phyloP scores from a whole-genome alignment of 495 filamentous ascomycete species.

The Neurospora hispaniola region DNA sequence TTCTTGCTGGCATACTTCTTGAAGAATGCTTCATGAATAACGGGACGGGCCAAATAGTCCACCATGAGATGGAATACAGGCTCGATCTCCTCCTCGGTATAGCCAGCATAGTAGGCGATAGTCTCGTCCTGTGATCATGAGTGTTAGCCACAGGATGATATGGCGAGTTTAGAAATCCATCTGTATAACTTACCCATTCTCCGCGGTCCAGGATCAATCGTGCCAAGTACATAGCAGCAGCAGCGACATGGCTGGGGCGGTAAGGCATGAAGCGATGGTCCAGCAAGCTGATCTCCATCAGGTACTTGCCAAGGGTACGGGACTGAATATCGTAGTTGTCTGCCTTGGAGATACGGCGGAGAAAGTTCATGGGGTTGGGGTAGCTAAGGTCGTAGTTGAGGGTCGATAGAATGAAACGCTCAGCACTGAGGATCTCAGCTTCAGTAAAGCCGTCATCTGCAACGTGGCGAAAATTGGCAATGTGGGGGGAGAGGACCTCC shows the following conservation, averaged over 20 bases:
- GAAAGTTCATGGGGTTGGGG: conserved; percentile 99
- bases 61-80: conserved; percentile 92
- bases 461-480: conserved; percentile 91
- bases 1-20: conserved; percentile 99
- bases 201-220: conserved; percentile 82
- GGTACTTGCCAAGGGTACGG: conserved; percentile 90
- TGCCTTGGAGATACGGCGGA: conserved; percentile 94
- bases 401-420: conserved; percentile 80
- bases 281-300: conserved; percentile 94
- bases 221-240: conserved; percentile 88
- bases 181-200: conserved; percentile 59
- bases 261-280: conserved; percentile 87
- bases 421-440: conserved; percentile 90
- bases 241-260: conserved; percentile 79
- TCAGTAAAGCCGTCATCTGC: conserved; percentile 97
- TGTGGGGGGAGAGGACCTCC: conserved; percentile 92
- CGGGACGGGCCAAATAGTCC: conserved; percentile 81
- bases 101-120: conserved; percentile 86
- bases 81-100: conserved; percentile 81
- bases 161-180: background rate
- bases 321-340: conserved; percentile 98
- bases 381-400: conserved; percentile 97
- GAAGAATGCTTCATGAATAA: conserved; percentile 93
- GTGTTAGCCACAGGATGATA: conserved; percentile 16
- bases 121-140: conserved; percentile 56